These are phyloP conservation scores for Fagus crenata DNA, from an alignment of 306 rosid genomes.

Conservation along the genomic window DNA sequence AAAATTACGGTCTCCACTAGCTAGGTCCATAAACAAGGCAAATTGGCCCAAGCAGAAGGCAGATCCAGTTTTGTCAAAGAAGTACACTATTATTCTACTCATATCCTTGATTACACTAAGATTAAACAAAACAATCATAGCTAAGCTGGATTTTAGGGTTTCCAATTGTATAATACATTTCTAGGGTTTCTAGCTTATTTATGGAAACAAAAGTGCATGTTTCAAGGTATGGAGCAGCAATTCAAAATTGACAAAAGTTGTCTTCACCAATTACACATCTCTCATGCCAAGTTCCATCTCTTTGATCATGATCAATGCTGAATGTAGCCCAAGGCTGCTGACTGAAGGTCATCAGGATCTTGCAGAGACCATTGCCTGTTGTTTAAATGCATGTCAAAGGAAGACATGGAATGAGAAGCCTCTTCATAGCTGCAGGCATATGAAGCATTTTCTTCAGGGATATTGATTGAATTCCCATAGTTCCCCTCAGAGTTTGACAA, in stretches of 20 bases:
- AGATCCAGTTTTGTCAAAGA: slow-evolving; percentile 31
- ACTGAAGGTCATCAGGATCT: slow-evolving; percentile 62
- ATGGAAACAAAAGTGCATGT: slow-evolving; percentile 47
- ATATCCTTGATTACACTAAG: slow-evolving; percentile 35
- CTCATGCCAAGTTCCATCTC: slow-evolving; percentile 14
- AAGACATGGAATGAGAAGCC: slow-evolving; percentile 53
- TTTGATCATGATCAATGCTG: slow-evolving; percentile 29
- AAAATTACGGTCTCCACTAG: slow-evolving; percentile 32
- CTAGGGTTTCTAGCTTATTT: slow-evolving; percentile 58
- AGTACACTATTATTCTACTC: slow-evolving; percentile 34
- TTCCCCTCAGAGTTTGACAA: slow-evolving; percentile 51
- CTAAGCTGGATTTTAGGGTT: slow-evolving; percentile 27
- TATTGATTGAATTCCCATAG: slow-evolving; percentile 41
- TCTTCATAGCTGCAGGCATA: slow-evolving; percentile 68
- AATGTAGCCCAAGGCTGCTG: slow-evolving; percentile 65
- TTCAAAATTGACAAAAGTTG: slow-evolving; percentile 35
- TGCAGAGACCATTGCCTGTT: slow-evolving; percentile 53
- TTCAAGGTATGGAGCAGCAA: slow-evolving; percentile 37
- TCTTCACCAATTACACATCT: slow-evolving; percentile 35
- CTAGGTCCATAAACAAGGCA: slow-evolving; percentile 31
- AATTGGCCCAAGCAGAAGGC: slow-evolving; percentile 25
- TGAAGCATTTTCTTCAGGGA: slow-evolving; percentile 56
- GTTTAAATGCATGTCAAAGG: slow-evolving; percentile 55
- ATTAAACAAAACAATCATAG: slow-evolving; percentile 38
- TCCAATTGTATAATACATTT: slow-evolving; percentile 45